phyloP scores from a whole-genome alignment of 352 stramenopile genomes.

The Thraustochytrium sp. region DNA sequence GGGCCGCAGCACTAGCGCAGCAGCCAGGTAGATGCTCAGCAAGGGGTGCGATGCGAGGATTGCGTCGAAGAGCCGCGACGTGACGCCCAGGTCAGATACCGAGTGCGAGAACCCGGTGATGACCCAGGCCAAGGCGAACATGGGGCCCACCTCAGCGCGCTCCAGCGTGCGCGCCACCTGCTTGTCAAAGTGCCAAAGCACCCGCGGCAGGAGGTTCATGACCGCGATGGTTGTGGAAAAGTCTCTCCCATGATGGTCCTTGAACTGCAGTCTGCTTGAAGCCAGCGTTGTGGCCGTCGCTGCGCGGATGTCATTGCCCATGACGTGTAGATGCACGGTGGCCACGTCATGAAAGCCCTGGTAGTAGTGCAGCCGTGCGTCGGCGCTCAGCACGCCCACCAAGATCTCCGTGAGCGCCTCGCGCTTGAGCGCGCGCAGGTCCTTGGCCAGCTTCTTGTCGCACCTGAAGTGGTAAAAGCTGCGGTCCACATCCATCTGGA shows the following conservation, averaged over 20 bases:
- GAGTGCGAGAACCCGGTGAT: conserved; percentile 37
- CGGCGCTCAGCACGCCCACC: background rate
- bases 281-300: background rate
- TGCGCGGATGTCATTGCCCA: background rate
- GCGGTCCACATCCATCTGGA: conserved; percentile 18
- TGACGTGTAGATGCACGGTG: conserved; percentile 7
- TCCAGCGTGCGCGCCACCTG: background rate
- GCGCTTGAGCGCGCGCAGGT: background rate
- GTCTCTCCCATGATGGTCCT: background rate
- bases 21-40: background rate
- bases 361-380: conserved; percentile 1
- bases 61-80: background rate
- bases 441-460: background rate
- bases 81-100: background rate
- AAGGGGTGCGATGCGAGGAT: conserved; percentile 1
- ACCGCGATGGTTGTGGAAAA: background rate
- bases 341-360: conserved; percentile 33
- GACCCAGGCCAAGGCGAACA: conserved; percentile 34
- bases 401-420: conserved; percentile 20
- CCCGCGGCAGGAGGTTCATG: background rate
- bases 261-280: background rate
- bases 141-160: conserved; percentile 8
- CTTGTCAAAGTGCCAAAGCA: background rate
- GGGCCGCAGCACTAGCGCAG: background rate
- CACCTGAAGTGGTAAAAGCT: conserved; percentile 28